Evolutionary conservation across 2,329 filamentous ascomycete species (phyloP).

Genomic region (Colletotrichum plurivorum): DNA sequence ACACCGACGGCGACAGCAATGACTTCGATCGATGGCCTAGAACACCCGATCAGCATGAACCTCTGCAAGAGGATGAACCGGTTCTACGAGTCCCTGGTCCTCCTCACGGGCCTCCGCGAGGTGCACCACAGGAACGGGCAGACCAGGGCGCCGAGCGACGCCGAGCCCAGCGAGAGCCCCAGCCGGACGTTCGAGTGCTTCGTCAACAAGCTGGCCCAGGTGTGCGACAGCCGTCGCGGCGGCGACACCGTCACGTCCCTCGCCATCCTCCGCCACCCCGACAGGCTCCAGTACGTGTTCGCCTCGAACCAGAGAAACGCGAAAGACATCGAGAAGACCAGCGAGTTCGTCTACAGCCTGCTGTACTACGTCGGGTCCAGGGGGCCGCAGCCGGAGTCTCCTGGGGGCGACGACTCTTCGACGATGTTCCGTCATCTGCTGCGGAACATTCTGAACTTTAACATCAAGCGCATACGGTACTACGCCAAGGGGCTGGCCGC

Average conservation of each 20-base stretch:
- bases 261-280: constrained; percentile 46
- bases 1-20: background rate
- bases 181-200: constrained; percentile 47
- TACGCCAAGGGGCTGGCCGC: background rate
- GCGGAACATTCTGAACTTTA: constrained; percentile 4
- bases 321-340: background rate
- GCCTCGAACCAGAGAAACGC: constrained; percentile 46
- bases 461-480: background rate
- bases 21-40: background rate
- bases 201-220: constrained; percentile 49
- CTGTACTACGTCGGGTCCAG: background rate
- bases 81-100: constrained; percentile 48
- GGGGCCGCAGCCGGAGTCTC: background rate
- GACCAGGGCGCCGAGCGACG: background rate
- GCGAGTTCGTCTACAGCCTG: background rate
- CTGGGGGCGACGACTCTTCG: background rate
- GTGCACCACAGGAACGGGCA: constrained; percentile 25
- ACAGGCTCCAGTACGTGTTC: constrained; percentile 48
- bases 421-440: background rate
- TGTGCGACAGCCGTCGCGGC: constrained; percentile 48
- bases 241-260: constrained; percentile 50
- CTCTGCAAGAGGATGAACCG: constrained; percentile 38
- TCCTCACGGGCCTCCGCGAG: constrained; percentile 45
- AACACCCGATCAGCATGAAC: constrained; percentile 14
- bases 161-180: constrained; percentile 25